phyloP scores from a whole-genome alignment of 2,329 filamentous ascomycete genomes.

The Aureobasidium sp. region DNA sequence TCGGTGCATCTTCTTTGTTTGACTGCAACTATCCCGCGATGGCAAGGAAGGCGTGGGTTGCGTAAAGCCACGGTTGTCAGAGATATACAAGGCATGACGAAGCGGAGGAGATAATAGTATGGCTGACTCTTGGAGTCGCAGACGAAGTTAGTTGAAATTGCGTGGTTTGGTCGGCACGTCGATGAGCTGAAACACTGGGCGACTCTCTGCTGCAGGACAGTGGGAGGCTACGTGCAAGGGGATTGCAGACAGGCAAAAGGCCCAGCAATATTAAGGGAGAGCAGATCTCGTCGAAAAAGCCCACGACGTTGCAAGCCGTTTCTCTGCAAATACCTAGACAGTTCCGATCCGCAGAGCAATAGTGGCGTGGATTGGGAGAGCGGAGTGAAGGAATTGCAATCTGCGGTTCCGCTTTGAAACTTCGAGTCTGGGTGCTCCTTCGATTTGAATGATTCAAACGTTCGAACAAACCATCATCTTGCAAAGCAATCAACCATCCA shows the following conservation, averaged over 20 bases:
- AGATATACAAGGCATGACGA: conserved; percentile 4
- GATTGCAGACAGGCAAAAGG: neutral
- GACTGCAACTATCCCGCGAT: neutral
- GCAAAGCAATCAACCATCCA: neutral
- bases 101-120: neutral
- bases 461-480: neutral
- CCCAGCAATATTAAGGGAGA: neutral
- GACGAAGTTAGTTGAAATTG: conserved; percentile 1
- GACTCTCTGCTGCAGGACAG: conserved; percentile 9
- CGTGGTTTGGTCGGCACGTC: neutral
- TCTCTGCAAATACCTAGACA: too few relatives aligned
- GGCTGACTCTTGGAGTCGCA: neutral
- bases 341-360: too few relatives aligned
- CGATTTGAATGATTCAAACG: neutral
- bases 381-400: too few relatives aligned
- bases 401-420: conserved; percentile 10
- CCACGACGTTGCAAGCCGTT: too few relatives aligned
- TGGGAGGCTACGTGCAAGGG: conserved; percentile 11
- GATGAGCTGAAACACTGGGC: conserved; percentile 2
- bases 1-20: neutral
- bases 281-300: too few relatives aligned
- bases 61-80: neutral
- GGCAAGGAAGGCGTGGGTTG: neutral
- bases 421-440: conserved; percentile 2
- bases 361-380: too few relatives aligned